A percentile compares a stretch with the other conserved stretches of the same genome.
Evolutionary conservation across 2,329 filamentous ascomycete genomes (phyloP).

Genomic region (Fusarium falciforme): DNA sequence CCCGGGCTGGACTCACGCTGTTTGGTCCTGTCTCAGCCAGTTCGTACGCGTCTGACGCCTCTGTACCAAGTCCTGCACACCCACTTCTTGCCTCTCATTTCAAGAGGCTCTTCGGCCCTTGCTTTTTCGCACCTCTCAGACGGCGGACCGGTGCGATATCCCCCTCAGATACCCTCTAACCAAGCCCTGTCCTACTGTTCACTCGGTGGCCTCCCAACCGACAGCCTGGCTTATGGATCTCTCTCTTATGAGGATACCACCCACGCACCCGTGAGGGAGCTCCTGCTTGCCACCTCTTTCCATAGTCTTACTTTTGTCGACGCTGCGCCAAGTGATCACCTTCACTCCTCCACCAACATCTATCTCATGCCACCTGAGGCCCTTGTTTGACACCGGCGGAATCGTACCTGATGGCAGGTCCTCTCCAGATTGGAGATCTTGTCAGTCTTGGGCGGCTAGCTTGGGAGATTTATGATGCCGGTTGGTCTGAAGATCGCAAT

Average conservation of each 20-base stretch:
- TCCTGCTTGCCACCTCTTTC: conserved; percentile 10
- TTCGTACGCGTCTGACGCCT: conserved; percentile 13
- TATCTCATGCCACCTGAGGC: background rate
- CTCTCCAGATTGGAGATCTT: conserved; percentile 47
- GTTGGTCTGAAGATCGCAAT: conserved; percentile 48
- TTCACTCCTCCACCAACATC: background rate
- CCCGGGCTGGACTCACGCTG: conserved; percentile 8
- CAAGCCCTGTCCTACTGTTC: conserved; percentile 1
- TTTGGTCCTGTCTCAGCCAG: conserved; percentile 31
- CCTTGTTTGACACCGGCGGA: conserved; percentile 1
- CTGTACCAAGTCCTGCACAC: conserved; percentile 11
- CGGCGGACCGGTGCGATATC: conserved; percentile 1
- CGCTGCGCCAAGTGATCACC: conserved; percentile 7
- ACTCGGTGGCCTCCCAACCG: conserved; percentile 8
- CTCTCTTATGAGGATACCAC: conserved; percentile 19
- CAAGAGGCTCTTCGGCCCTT: conserved; percentile 24
- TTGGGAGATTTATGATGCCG: conserved; percentile 48
- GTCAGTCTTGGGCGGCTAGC: conserved; percentile 47
- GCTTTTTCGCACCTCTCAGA: conserved; percentile 6
- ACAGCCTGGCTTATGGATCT: conserved; percentile 1
- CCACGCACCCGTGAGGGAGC: background rate
- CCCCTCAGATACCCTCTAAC: conserved; percentile 5
- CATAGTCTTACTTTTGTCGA: background rate
- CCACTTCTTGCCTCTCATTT: conserved; percentile 10
- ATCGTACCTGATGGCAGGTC: conserved; percentile 38